phyloP scores from a whole-genome alignment of 176 grass and related monocot species.

The Oropetium thomaeum region DNA sequence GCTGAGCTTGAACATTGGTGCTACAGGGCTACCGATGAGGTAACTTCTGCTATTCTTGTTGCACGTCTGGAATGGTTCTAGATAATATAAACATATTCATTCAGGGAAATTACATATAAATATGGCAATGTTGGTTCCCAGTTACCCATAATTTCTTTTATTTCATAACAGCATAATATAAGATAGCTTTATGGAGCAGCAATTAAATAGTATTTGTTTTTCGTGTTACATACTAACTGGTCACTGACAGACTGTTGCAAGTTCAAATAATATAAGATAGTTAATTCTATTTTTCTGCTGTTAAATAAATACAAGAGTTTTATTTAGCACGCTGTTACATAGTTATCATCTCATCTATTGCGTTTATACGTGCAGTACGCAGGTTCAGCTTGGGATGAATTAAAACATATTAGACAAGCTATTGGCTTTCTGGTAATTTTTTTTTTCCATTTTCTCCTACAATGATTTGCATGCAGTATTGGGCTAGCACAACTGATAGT shows the following conservation, averaged over 20 bases:
- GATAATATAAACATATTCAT: slow-evolving; percentile 14
- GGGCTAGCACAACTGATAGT: neutral
- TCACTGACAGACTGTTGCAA: too few species aligned
- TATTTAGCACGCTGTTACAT: too few species aligned
- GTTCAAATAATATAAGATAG: too few species aligned
- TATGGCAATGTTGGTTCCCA: slow-evolving; percentile 4
- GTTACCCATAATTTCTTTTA: slow-evolving; percentile 17
- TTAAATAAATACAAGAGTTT: too few species aligned
- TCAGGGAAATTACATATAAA: neutral
- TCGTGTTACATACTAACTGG: neutral
- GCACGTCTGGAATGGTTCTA: slow-evolving; percentile 8
- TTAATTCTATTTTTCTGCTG: too few species aligned
- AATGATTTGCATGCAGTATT: slow-evolving; percentile 1
- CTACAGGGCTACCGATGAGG: slow-evolving; percentile 91
- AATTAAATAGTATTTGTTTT: neutral
- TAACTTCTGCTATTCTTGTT: slow-evolving; percentile 45
- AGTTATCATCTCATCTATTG: slow-evolving; percentile 26
- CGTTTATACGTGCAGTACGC: slow-evolving; percentile 74
- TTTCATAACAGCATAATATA: slow-evolving; percentile 7
- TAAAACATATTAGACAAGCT: slow-evolving; percentile 99
- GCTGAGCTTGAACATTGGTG: slow-evolving; percentile 99
- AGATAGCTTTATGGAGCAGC: neutral
- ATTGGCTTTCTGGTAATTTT: slow-evolving; percentile 95
- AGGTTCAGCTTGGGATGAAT: slow-evolving; percentile 91
- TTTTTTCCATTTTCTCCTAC: slow-evolving; percentile 24